Conservation (phyloP, 2,329 filamentous ascomycete genomes). For the Ceratocystiopsis sp. region DNA sequence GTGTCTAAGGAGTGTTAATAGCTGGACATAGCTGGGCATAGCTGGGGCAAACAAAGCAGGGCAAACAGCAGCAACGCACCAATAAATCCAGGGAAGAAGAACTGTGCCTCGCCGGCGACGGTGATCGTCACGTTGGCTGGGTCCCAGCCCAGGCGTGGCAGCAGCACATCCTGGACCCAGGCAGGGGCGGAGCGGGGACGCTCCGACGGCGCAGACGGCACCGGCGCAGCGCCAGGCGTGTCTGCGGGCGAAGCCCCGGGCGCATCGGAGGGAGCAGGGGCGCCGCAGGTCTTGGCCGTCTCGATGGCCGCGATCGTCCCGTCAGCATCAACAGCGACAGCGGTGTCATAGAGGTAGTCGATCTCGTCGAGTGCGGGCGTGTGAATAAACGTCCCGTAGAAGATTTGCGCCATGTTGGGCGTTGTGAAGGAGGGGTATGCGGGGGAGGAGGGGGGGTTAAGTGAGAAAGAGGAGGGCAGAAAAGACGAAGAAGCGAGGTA, state of each 20-base stretch:
- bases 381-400: constrained; percentile 39
- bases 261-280: too few species aligned
- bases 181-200: too few species aligned
- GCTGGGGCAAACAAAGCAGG: not conserved
- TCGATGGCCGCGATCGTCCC: constrained; percentile 36
- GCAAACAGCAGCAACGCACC: constrained; percentile 26
- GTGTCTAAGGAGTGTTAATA: constrained; percentile 43
- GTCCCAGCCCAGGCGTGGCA: constrained; percentile 29
- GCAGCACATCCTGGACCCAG: constrained; percentile 14
- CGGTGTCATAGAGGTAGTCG: constrained; percentile 32
- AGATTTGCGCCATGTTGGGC: constrained; percentile 20
- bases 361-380: constrained; percentile 29
- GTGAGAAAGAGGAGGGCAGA: not conserved
- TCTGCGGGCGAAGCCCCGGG: too few species aligned
- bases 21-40: too few species aligned
- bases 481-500: not conserved
- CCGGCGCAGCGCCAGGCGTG: too few species aligned
- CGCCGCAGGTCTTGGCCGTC: not conserved
- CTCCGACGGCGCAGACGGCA: too few species aligned
- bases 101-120: constrained; percentile 32
- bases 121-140: constrained; percentile 20
- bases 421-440: not conserved
- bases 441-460: too few species aligned
- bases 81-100: constrained; percentile 75
- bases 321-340: constrained; percentile 29